These are phyloP conservation scores for Planoprotostelium fungivorum DNA, from an alignment of 78 protist genomes.

Conservation along the genomic window DNA sequence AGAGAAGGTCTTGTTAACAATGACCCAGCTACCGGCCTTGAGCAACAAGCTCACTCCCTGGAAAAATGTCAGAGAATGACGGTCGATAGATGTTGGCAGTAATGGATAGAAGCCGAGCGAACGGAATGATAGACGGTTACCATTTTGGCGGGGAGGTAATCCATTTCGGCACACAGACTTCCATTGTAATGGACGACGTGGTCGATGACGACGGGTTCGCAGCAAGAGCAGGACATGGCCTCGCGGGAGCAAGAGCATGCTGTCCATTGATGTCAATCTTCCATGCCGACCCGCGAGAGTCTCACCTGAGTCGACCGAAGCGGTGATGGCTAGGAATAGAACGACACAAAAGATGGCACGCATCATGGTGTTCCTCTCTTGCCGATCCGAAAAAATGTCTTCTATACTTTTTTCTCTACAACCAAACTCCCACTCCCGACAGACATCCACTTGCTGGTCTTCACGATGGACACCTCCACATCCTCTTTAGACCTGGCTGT, in stretches of 20 bases:
- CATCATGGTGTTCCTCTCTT: conserved; percentile 1
- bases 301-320: not conserved
- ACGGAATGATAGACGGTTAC: not conserved
- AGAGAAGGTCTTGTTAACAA: not conserved
- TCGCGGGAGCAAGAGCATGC: not conserved
- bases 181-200: not conserved
- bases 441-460: not conserved
- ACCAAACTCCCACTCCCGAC: no score
- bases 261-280: not conserved
- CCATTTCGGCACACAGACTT: not conserved
- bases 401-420: not conserved
- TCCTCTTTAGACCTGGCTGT: not conserved
- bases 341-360: not conserved
- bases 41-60: not conserved
- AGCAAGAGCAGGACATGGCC: not conserved
- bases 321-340: not conserved
- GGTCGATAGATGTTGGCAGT: no score
- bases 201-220: not conserved
- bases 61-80: no score
- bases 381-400: not conserved
- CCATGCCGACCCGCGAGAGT: not conserved
- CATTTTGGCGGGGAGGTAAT: not conserved
- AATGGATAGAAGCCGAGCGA: not conserved
- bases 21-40: not conserved
- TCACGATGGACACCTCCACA: not conserved